A percentile compares a stretch with the other conserved stretches of the same genome.
Conservation (phyloP, 2,329 filamentous ascomycete species). For the Xylariomycetidae sp. region DNA sequence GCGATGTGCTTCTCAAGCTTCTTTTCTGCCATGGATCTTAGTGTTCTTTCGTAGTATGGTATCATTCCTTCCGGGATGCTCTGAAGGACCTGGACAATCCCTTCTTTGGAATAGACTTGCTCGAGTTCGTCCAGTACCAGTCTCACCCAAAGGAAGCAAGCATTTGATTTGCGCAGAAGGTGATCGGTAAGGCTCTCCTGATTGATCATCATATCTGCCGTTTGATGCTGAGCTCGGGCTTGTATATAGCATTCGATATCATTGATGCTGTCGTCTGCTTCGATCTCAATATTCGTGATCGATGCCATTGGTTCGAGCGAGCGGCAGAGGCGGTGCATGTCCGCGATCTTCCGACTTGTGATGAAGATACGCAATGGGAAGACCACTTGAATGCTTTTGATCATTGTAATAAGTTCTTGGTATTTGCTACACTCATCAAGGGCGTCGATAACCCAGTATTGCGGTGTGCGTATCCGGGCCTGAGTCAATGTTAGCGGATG, state of each 20-base stretch:
- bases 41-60: conserved; percentile 18
- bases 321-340: conserved; percentile 11
- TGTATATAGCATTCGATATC: conserved; percentile 23
- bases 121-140: conserved; percentile 28
- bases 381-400: conserved; percentile 11
- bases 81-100: conserved; percentile 23
- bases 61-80: conserved; percentile 29
- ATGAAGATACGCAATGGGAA: conserved; percentile 24
- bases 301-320: conserved; percentile 4
- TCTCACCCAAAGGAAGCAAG: conserved; percentile 28
- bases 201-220: conserved; percentile 7
- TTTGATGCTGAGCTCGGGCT: conserved; percentile 14
- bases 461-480: conserved; percentile 10
- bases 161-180: conserved; percentile 22
- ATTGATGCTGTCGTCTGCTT: conserved; percentile 18
- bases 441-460: conserved; percentile 32
- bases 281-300: conserved; percentile 10
- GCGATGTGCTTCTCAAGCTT: conserved; percentile 22
- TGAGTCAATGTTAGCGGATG: too few relatives aligned
- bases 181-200: conserved; percentile 11
- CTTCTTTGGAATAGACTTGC: conserved; percentile 17
- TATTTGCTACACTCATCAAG: conserved; percentile 28
- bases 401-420: conserved; percentile 19
- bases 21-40: conserved; percentile 19
- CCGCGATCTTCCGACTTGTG: conserved; percentile 21